These are phyloP conservation scores for Oldenlandia corymbosa DNA, from an alignment of 257 asterid genomes.

Conservation along the genomic window DNA sequence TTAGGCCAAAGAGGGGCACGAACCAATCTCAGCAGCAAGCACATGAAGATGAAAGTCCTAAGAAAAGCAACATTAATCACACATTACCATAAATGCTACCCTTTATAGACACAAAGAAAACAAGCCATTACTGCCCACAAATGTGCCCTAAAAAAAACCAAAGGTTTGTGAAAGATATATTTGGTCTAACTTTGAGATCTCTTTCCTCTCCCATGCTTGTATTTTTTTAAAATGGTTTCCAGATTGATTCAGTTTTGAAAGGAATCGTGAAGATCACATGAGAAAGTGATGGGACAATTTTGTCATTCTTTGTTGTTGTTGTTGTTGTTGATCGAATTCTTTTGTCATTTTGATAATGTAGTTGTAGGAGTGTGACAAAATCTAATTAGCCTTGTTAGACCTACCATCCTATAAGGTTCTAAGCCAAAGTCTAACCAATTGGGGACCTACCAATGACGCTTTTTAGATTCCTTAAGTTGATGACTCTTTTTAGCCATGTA, in stretches of 20 bases:
- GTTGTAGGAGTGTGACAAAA: constrained; percentile 44
- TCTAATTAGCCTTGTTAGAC: constrained; percentile 37
- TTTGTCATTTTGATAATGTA: constrained; percentile 12
- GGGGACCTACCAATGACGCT: constrained; percentile 39
- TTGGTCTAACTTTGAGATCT: no score
- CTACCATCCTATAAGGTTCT: constrained; percentile 19
- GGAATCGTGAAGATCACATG: constrained; percentile 47
- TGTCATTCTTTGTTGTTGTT: constrained; percentile 24
- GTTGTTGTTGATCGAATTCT: no score
- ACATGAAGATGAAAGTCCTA: no score
- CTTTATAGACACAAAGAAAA: constrained; percentile 11
- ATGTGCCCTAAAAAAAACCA: constrained; percentile 6
- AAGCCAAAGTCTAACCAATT: constrained; percentile 54
- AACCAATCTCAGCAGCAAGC: background rate
- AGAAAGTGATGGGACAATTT: constrained; percentile 41
- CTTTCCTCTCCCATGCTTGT: background rate
- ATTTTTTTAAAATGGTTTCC: no score
- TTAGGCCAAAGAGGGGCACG: constrained; percentile 10
- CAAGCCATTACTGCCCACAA: constrained; percentile 16
- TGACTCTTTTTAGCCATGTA: constrained; percentile 30
- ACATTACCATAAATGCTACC: background rate
- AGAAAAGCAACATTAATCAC: background rate
- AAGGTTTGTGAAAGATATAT: constrained; percentile 31
- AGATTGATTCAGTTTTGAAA: background rate
- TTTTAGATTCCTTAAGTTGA: constrained; percentile 30